Percentiles rank a stretch among this genome's conserved stretches.
Evolutionary conservation across 2,329 filamentous ascomycete species (phyloP).

Genomic region (Colletotrichum musae): DNA sequence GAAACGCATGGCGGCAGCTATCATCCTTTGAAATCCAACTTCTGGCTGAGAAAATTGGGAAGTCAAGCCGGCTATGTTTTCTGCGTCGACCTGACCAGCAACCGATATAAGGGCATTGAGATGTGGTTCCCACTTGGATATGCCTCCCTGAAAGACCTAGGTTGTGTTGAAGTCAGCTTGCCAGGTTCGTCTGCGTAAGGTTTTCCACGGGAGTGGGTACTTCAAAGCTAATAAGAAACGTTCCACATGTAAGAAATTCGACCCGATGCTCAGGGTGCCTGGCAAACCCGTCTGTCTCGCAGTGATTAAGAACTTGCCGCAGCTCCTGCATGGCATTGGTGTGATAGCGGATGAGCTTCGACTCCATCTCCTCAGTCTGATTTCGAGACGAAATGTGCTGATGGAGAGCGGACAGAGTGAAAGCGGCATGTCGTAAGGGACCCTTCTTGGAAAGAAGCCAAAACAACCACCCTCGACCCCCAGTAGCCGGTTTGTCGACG

Average conservation of each 20-base stretch:
- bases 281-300: slow-evolving; percentile 24
- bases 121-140: slow-evolving; percentile 34
- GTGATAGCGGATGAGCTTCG: slow-evolving; percentile 45
- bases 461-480: slow-evolving; percentile 48
- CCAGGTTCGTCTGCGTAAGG: not conserved
- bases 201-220: slow-evolving; percentile 23
- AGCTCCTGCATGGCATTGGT: slow-evolving; percentile 47
- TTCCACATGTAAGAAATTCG: slow-evolving; percentile 46
- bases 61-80: not conserved
- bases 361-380: slow-evolving; percentile 42
- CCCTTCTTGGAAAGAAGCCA: slow-evolving; percentile 43
- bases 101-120: slow-evolving; percentile 26
- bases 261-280: slow-evolving; percentile 43
- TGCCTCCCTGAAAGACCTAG: slow-evolving; percentile 35
- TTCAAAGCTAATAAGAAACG: slow-evolving; percentile 47
- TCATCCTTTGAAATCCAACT: slow-evolving; percentile 16
- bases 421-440: slow-evolving; percentile 45
- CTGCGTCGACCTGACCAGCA: slow-evolving; percentile 14
- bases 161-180: slow-evolving; percentile 3
- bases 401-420: slow-evolving; percentile 47
- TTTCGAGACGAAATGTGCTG: slow-evolving; percentile 44
- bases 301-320: slow-evolving; percentile 40
- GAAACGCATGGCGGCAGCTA: slow-evolving; percentile 35
- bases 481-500: slow-evolving; percentile 44
- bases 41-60: not conserved